phyloP scores from a whole-genome alignment of 2,329 filamentous ascomycete genomes.

The Arthrobotrys pseudoclavata region DNA sequence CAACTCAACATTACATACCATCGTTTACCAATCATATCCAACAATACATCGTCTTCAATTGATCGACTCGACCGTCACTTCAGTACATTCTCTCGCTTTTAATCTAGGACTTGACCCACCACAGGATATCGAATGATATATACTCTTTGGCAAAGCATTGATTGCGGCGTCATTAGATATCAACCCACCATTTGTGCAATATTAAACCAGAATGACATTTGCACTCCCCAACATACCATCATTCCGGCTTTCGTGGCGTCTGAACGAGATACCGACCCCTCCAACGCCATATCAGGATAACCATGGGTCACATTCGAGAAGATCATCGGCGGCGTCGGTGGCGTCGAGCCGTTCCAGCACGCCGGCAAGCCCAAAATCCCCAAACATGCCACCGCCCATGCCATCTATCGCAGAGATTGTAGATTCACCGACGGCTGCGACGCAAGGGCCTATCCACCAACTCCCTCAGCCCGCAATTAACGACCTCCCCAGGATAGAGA shows the following conservation, averaged over 20 bases:
- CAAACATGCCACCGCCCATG: constrained; percentile 44
- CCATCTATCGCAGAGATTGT: constrained; percentile 49
- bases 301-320: constrained; percentile 35
- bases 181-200: background rate
- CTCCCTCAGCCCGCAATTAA: constrained; percentile 12
- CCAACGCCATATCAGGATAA: constrained; percentile 26
- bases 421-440: constrained; percentile 6
- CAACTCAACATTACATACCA: constrained; percentile 12
- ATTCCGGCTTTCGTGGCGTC: constrained; percentile 47
- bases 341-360: constrained; percentile 22
- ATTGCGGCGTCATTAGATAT: background rate
- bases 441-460: background rate
- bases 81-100: background rate
- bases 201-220: constrained; percentile 41
- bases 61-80: background rate
- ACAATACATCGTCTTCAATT: background rate
- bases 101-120: background rate
- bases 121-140: background rate
- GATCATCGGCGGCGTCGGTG: constrained; percentile 22
- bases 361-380: constrained; percentile 44
- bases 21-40: background rate
- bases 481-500: constrained; percentile 9
- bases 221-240: constrained; percentile 50
- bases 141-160: background rate
- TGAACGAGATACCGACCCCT: constrained; percentile 18